Percentiles rank a stretch among this genome's conserved stretches.
Evolutionary conservation across 1,284 basidiomycete genomes (phyloP).

Genomic region (Trichosporon sp.): DNA sequence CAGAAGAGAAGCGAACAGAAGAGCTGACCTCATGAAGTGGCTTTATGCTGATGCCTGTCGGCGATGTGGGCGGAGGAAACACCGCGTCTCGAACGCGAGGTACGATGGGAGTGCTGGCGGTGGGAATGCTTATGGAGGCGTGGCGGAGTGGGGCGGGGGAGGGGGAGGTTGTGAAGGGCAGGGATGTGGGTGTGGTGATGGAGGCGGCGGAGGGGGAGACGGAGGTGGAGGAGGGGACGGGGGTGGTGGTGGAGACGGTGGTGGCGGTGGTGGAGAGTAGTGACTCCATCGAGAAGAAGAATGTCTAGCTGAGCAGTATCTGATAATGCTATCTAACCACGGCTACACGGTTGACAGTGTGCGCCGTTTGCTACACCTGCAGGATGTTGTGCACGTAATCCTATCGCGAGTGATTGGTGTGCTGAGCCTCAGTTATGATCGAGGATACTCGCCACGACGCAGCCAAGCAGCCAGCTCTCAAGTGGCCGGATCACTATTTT

Average conservation of each 20-base stretch:
- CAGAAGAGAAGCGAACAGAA: neutral
- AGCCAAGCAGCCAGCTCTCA: too few species aligned
- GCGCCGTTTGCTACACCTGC: too few species aligned
- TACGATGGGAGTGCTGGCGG: neutral
- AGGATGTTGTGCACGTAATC: too few species aligned
- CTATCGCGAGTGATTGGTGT: too few species aligned
- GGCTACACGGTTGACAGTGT: too few species aligned
- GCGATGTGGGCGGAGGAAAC: neutral
- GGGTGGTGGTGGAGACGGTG: neutral
- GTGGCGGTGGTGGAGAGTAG: too few species aligned
- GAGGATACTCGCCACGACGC: too few species aligned
- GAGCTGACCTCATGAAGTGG: neutral
- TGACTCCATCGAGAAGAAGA: too few species aligned
- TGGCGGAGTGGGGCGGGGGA: neutral
- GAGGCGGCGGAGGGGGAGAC: neutral
- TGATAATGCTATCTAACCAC: too few species aligned
- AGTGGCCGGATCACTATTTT: too few species aligned
- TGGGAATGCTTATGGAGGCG: neutral
- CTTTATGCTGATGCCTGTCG: neutral
- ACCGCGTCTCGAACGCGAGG: neutral
- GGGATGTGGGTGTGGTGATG: neutral
- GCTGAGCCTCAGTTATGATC: too few species aligned
- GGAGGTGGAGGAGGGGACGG: neutral
- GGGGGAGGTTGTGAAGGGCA: neutral
- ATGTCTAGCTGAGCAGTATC: too few species aligned